Percentiles rank a stretch among this genome's conserved stretches.
Evolutionary conservation across 441 rosid species (phyloP).

Genomic region (Mallotus repandus): DNA sequence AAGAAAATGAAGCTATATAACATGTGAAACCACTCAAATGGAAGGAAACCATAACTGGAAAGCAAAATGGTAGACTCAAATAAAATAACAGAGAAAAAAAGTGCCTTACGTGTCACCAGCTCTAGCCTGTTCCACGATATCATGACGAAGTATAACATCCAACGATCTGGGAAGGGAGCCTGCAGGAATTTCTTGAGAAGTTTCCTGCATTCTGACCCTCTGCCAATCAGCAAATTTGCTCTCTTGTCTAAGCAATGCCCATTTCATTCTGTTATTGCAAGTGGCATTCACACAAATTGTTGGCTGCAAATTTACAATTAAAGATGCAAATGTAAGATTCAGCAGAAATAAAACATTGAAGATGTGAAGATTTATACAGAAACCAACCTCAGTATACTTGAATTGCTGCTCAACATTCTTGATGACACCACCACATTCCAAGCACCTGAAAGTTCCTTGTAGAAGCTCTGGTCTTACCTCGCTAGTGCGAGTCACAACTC

Average conservation of each 20-base stretch:
- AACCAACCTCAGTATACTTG: slow-evolving; percentile 82
- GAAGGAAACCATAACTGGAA: background rate
- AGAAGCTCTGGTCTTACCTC: slow-evolving; percentile 98
- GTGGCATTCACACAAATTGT: slow-evolving; percentile 70
- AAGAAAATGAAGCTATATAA: slow-evolving; percentile 10
- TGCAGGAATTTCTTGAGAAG: slow-evolving; percentile 94
- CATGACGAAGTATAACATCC: slow-evolving; percentile 96
- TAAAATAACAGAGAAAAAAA: background rate
- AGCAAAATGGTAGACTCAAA: background rate
- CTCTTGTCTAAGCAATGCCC: slow-evolving; percentile 94
- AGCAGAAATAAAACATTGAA: background rate
- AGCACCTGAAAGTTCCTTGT: slow-evolving; percentile 82
- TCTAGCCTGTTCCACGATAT: slow-evolving; percentile 95
- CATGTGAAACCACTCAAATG: background rate
- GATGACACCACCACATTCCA: slow-evolving; percentile 72
- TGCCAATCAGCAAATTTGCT: slow-evolving; percentile 99
- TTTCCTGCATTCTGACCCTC: slow-evolving; percentile 97
- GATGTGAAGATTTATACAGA: background rate
- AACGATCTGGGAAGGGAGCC: slow-evolving; percentile 96
- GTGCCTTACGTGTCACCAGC: slow-evolving; percentile 89
- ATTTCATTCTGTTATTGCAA: slow-evolving; percentile 64
- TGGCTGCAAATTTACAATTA: slow-evolving; percentile 53
- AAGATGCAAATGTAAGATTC: background rate
- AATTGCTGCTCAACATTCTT: slow-evolving; percentile 95
- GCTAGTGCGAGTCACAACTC: slow-evolving; percentile 95